Evolutionary conservation across 2,329 filamentous ascomycete species (phyloP).

Genomic region (Albophoma yamanashiensis): DNA sequence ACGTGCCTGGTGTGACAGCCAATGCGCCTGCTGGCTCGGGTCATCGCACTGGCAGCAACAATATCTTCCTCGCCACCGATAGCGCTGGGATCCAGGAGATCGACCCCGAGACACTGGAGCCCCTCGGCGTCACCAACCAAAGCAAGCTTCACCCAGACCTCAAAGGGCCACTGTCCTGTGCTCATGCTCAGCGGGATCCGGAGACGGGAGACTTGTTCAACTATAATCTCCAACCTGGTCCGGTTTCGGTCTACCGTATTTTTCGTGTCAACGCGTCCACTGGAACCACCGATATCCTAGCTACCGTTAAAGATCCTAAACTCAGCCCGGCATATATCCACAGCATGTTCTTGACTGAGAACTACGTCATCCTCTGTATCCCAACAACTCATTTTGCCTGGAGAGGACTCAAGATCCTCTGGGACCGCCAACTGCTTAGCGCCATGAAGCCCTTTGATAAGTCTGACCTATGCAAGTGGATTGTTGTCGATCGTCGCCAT

Average conservation of each 20-base stretch:
- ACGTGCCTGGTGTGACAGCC: constrained; percentile 46
- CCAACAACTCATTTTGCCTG: constrained; percentile 52
- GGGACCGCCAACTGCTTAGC: constrained; percentile 57
- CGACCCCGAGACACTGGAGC: constrained; percentile 64
- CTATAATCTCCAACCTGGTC: constrained; percentile 60
- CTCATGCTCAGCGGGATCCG: constrained; percentile 64
- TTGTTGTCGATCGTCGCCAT: constrained; percentile 55
- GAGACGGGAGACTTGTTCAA: constrained; percentile 68
- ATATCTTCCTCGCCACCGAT: constrained; percentile 16
- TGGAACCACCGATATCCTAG: constrained; percentile 61
- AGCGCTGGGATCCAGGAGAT: constrained; percentile 52
- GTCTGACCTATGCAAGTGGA: constrained; percentile 52
- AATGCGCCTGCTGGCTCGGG: constrained; percentile 5
- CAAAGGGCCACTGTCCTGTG: constrained; percentile 53
- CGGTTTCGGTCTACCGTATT: constrained; percentile 50
- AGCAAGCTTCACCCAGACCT: constrained; percentile 54
- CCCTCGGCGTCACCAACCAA: constrained; percentile 52
- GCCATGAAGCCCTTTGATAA: constrained; percentile 53
- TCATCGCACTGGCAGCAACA: constrained; percentile 20
- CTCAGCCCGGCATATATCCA: constrained; percentile 61
- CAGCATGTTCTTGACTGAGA: constrained; percentile 62
- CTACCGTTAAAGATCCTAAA: constrained; percentile 43
- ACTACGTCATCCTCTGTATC: constrained; percentile 63
- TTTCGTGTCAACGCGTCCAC: constrained; percentile 56
- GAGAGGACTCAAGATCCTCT: constrained; percentile 49